Conservation (phyloP, 2,329 filamentous ascomycete species). For the Plenodomus lindquistii region DNA sequence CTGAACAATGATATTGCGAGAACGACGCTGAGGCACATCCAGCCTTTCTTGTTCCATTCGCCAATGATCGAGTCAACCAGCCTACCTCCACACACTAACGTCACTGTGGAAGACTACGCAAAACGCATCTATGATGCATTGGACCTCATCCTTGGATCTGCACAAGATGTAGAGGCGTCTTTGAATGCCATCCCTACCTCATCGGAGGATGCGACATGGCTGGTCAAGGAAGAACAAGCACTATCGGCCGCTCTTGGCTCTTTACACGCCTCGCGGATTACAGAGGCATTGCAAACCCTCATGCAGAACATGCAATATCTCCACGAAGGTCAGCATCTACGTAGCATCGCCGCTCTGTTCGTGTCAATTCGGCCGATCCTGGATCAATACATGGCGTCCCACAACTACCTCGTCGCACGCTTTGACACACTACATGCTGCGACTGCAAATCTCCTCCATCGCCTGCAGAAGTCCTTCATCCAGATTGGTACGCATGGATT, state of each 20-base stretch:
- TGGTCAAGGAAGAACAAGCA: constrained; percentile 55
- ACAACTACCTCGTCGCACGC: constrained; percentile 60
- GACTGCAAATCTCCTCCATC: constrained; percentile 73
- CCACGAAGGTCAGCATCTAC: constrained; percentile 45
- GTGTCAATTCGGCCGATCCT: constrained; percentile 70
- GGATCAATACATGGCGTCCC: constrained; percentile 69
- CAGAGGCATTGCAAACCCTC: constrained; percentile 48
- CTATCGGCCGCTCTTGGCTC: constrained; percentile 55
- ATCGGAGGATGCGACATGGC: constrained; percentile 65
- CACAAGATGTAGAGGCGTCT: constrained; percentile 70
- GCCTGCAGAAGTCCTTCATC: constrained; percentile 75
- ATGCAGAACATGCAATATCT: constrained; percentile 53
- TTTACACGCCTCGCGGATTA: constrained; percentile 63
- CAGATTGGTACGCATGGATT: constrained; percentile 85
- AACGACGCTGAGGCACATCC: constrained; percentile 61
- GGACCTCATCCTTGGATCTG: constrained; percentile 76
- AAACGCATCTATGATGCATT: constrained; percentile 65
- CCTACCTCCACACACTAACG: constrained; percentile 4
- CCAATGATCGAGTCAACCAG: constrained; percentile 3
- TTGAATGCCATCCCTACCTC: constrained; percentile 60
- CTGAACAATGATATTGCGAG: constrained; percentile 29
- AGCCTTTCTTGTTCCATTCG: constrained; percentile 61
- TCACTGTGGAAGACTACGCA: constrained; percentile 54
- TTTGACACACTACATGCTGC: constrained; percentile 69
- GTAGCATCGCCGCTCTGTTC: constrained; percentile 60